Conservation (phyloP, 345 rosid species). For the Diplotaxis tenuifolia region DNA sequence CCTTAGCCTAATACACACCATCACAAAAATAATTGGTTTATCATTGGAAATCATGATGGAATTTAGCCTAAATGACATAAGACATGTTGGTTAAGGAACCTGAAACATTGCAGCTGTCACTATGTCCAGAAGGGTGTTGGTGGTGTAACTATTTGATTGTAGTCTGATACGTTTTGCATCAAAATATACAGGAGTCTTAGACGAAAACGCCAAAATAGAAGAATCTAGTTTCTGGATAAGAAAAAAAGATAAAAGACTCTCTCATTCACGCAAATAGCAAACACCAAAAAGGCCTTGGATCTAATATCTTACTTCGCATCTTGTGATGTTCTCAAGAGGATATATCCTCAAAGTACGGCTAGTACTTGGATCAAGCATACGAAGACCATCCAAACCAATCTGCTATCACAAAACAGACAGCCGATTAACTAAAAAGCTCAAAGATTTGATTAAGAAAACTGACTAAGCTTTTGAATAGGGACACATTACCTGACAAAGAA, state of each 20-base stretch:
- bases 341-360: slow-evolving; percentile 87
- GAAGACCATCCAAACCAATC: slow-evolving; percentile 97
- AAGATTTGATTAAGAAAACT: background rate
- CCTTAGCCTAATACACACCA: slow-evolving; percentile 63
- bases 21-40: too few species aligned
- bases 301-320: slow-evolving; percentile 98
- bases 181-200: slow-evolving; percentile 87
- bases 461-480: too few species aligned
- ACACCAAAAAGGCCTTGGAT: too few species aligned
- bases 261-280: too few species aligned
- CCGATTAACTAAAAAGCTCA: background rate
- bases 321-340: slow-evolving; percentile 90
- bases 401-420: slow-evolving; percentile 35
- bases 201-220: slow-evolving; percentile 92
- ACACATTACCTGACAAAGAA: slow-evolving; percentile 82
- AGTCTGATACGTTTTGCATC: slow-evolving; percentile 92
- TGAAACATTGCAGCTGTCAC: slow-evolving; percentile 99
- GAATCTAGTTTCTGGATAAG: slow-evolving; percentile 62
- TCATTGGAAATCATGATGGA: background rate
- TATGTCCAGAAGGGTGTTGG: slow-evolving; percentile 79
- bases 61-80: background rate
- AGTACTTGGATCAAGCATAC: slow-evolving; percentile 92
- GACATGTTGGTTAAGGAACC: slow-evolving; percentile 42
- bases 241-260: slow-evolving; percentile 6
- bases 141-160: slow-evolving; percentile 91